Base-by-base conservation (phyloP, 306 rosid species). In the Lathyrus oleraceus region DNA sequence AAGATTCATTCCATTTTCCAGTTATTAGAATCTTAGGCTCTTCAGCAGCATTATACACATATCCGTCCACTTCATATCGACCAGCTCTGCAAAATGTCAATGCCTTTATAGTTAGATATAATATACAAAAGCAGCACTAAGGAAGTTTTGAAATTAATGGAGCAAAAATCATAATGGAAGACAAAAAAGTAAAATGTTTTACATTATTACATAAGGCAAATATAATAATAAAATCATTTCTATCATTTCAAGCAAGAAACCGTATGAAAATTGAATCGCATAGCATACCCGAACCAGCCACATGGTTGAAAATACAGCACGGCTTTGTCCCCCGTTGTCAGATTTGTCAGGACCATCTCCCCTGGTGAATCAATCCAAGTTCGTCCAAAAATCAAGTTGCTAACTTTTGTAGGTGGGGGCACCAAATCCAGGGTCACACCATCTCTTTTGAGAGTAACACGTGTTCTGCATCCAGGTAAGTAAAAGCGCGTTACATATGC, bases 41-140 rank as follows among this genome's bases (percentile, higher is more conserved):
- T 70, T 92, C 98, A 7, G 83, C 81, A 65, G 89, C 79, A 72
- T 89, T 88, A 70, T 92, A 92, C 49, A 86, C 87, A 72, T 88
- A 89, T 35, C 96, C 98, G 13, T 92, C 98, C 72, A 89, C 96
- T 85, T 92, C 96, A 44, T 92, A 90, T n/a, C 96, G 89, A 53
- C 93, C 91, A 72, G 96, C 93, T 48, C 96, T 86, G 85, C 72
- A 68, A 44, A 81, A 78, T 20, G 47, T 58, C 63, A 70, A 74
- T 67, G 10, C 42, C 73, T 57, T 65, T 65, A 17, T 44, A 69
- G 76, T 42, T 61, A 67, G 38, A 67, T n/a, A 21, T 17, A 3
- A 39, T 20, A 32, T 1, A 5, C 6, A 32, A 32, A 5, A 5
- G 38, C 38, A 8, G 4, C 49, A 63, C 20, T 1, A 35, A 61